Conservation (phyloP, 2,329 filamentous ascomycete species). For the Colletotrichum sp. region DNA sequence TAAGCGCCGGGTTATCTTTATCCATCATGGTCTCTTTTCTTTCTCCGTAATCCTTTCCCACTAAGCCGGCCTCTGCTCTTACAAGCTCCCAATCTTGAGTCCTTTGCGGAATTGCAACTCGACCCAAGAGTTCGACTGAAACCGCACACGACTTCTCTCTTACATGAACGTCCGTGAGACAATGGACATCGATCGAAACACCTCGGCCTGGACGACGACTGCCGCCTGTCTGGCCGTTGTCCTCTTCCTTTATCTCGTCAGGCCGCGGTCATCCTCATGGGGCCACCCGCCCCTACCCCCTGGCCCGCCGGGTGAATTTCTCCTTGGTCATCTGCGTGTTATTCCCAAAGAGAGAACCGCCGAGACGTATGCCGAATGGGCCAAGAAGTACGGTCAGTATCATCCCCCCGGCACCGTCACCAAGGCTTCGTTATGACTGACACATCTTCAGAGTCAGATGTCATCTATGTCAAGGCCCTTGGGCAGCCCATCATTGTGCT, state of each 20-base stretch:
- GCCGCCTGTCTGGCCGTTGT: background rate
- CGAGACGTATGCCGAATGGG: constrained; percentile 20
- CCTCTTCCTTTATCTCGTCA: background rate
- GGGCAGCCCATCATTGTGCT: constrained; percentile 43
- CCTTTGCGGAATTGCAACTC: background rate
- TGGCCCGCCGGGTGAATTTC: constrained; percentile 26
- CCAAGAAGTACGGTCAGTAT: constrained; percentile 57
- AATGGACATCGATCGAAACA: background rate
- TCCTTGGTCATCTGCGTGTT: constrained; percentile 42
- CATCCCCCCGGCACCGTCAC: background rate
- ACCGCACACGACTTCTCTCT: background rate
- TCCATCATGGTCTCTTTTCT: background rate
- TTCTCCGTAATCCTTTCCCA: background rate
- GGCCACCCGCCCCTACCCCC: constrained; percentile 17
- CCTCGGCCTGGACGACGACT: background rate
- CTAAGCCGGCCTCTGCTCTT: background rate
- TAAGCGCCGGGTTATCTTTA: background rate
- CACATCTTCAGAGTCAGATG: constrained; percentile 25
- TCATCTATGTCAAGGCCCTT: constrained; percentile 33
- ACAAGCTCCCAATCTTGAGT: background rate
- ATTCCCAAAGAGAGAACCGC: constrained; percentile 26
- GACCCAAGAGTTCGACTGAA: background rate
- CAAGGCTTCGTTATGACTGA: background rate
- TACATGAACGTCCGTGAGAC: background rate
- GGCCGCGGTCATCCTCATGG: constrained; percentile 3